Evolutionary conservation across 306 rosid species (phyloP).

Genomic region (Prunus kanzakura): DNA sequence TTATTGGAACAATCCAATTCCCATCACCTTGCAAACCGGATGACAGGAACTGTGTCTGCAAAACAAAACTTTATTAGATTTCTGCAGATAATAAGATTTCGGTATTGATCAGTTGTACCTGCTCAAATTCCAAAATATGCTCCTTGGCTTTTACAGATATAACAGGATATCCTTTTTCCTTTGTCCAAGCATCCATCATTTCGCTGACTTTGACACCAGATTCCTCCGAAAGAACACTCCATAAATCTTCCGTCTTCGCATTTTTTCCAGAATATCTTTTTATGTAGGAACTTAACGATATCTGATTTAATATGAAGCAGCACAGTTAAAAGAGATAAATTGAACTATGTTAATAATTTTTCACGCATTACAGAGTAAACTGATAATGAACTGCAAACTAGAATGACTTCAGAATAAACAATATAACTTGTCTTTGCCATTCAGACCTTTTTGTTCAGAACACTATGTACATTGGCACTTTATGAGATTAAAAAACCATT

Average conservation of each 20-base stretch:
- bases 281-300: constrained; percentile 48
- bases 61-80: constrained; percentile 20
- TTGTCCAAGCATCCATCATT: constrained; percentile 65
- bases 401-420: neutral
- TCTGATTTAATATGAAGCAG: constrained; percentile 37
- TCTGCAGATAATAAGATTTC: neutral
- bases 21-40: constrained; percentile 43
- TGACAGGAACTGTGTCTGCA: constrained; percentile 53
- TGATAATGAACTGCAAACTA: neutral
- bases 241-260: constrained; percentile 61
- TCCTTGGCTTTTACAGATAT: constrained; percentile 41
- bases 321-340: neutral
- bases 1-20: constrained; percentile 58
- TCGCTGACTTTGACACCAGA: constrained; percentile 45
- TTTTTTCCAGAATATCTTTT: constrained; percentile 48
- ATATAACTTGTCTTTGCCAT: neutral
- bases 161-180: constrained; percentile 62
- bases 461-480: neutral
- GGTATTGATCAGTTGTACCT: constrained; percentile 31
- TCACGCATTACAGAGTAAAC: neutral
- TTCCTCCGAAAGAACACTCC: constrained; percentile 54
- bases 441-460: neutral
- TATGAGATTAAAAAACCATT: no score
- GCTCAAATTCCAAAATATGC: constrained; percentile 44
- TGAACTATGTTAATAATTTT: neutral